Conservation (phyloP, 1,139 yeast genomes). For the Meyerozyma athensensis region DNA sequence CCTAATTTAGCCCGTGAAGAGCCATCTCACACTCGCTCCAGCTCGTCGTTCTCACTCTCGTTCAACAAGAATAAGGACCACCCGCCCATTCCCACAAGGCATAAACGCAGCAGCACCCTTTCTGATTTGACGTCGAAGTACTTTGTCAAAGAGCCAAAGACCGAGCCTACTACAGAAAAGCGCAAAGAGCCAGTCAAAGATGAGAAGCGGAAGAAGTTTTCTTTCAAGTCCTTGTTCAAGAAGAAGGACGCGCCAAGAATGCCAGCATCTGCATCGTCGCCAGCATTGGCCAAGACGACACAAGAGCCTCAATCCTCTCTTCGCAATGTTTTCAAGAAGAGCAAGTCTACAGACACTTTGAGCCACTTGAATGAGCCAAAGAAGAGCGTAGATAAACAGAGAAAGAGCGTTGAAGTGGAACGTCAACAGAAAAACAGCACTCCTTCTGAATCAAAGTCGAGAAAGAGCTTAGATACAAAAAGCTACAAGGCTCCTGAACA, state of each 20-base stretch:
- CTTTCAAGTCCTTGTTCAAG: constrained; percentile 38
- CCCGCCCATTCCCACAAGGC: constrained; percentile 8
- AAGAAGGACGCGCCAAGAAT: constrained; percentile 8
- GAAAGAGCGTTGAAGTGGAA: too few relatives aligned
- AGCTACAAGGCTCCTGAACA: constrained; percentile 6
- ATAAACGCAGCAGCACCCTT: constrained; percentile 24
- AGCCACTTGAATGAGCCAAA: constrained; percentile 7
- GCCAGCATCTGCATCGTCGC: not conserved
- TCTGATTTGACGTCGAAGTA: constrained; percentile 9
- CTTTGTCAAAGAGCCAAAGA: constrained; percentile 6
- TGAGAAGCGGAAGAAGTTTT: constrained; percentile 26
- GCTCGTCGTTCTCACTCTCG: constrained; percentile 24
- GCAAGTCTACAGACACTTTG: constrained; percentile 19
- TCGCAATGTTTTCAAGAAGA: constrained; percentile 23
- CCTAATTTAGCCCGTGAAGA: not conserved
- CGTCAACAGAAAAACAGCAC: too few relatives aligned
- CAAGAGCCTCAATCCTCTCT: constrained; percentile 8
- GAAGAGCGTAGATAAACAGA: not conserved
- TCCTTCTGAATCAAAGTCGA: too few relatives aligned
- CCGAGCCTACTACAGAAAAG: not conserved
- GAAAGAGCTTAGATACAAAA: too few relatives aligned
- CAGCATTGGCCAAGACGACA: not conserved
- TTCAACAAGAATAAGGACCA: constrained; percentile 8
- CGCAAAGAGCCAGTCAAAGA: not conserved
- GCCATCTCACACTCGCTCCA: constrained; percentile 25